Evolutionary conservation across 202 grass and related monocot species (phyloP).

Genomic region (Sporobolus alterniflorus): DNA sequence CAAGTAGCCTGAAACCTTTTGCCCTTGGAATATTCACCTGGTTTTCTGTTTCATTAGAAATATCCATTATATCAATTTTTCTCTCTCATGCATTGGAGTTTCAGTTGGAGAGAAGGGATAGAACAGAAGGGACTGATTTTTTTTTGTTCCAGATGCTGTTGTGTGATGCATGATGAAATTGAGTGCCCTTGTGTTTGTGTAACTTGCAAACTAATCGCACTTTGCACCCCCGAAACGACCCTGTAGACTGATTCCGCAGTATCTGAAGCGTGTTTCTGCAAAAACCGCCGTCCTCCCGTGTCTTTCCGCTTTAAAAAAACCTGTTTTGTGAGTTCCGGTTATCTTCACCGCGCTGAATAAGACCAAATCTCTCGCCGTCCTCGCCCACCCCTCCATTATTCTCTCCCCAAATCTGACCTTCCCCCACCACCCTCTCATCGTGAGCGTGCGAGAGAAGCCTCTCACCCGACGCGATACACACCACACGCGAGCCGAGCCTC

Average conservation of each 20-base stretch:
- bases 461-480: neutral
- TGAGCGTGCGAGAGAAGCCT: conserved; percentile 8
- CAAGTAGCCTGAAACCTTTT: too few relatives aligned
- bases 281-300: neutral
- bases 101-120: too few relatives aligned
- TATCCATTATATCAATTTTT: too few relatives aligned
- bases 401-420: conserved; percentile 38
- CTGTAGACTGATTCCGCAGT: neutral
- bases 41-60: too few relatives aligned
- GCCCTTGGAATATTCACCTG: too few relatives aligned
- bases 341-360: neutral
- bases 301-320: neutral
- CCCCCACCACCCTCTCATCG: too few relatives aligned
- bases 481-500: conserved; percentile 29
- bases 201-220: too few relatives aligned
- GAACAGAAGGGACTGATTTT: too few relatives aligned
- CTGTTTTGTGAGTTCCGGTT: neutral
- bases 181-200: neutral
- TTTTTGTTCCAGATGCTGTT: too few relatives aligned
- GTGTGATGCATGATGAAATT: too few relatives aligned
- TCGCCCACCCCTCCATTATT: conserved; percentile 18
- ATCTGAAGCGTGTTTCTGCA: fast-evolving
- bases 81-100: too few relatives aligned
- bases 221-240: neutral
- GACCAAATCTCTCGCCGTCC: neutral